Evolutionary conservation across 2,329 filamentous ascomycete species (phyloP).

Genomic region (Septoria linicola): DNA sequence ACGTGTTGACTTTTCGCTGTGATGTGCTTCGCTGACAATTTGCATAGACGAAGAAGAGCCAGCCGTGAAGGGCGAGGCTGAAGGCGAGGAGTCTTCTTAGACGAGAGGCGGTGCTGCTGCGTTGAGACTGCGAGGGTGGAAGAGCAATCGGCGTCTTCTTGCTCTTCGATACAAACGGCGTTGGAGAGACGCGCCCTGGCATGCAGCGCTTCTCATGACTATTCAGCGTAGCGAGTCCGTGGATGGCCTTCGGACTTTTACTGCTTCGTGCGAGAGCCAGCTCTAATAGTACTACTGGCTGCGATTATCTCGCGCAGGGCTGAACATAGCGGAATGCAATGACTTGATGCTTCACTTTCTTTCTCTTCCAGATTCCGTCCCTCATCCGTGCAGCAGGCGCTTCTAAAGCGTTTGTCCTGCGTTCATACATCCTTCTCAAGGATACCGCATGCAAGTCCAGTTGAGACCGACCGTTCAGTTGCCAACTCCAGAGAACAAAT

Average conservation of each 20-base stretch:
- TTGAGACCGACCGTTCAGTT: no score
- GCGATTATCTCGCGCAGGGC: background rate
- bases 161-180: background rate
- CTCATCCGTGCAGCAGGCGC: no score
- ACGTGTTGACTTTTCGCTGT: background rate
- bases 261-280: background rate
- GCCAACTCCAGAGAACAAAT: no score
- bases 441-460: no score
- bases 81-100: conserved; percentile 2
- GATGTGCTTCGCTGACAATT: background rate
- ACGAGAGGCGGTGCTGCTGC: background rate
- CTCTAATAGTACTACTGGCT: background rate
- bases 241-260: background rate
- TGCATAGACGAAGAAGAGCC: conserved; percentile 7
- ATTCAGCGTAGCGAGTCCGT: background rate
- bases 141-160: background rate
- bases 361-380: background rate
- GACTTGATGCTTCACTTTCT: background rate
- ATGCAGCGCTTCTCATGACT: no score
- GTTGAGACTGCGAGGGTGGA: background rate
- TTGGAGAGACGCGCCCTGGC: no score
- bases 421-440: no score
- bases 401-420: no score
- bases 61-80: conserved; percentile 12
- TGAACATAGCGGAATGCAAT: background rate